Evolutionary conservation across 2,329 filamentous ascomycete species (phyloP).

Genomic region (Byssothecium circinans): DNA sequence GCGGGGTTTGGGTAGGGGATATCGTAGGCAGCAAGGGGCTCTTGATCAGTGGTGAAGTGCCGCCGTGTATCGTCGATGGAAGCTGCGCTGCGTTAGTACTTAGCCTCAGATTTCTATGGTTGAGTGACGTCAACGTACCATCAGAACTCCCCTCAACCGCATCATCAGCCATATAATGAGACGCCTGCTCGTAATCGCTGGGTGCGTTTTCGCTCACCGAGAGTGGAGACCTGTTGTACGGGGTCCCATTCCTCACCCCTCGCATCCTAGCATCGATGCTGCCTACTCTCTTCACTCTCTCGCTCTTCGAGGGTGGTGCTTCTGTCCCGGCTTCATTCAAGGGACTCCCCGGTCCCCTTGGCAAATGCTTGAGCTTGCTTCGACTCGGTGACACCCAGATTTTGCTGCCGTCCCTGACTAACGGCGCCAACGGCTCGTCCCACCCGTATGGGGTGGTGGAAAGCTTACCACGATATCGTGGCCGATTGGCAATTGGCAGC

Average conservation of each 20-base stretch:
- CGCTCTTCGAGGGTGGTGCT: background rate
- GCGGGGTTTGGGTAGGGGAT: no score
- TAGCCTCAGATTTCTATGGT: background rate
- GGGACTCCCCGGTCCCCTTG: background rate
- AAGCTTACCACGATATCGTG: background rate
- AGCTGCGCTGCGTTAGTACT: background rate
- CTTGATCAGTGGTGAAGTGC: no score
- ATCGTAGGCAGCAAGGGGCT: no score
- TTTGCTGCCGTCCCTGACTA: background rate
- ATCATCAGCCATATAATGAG: no score
- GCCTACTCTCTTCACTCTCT: background rate
- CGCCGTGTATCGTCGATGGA: background rate
- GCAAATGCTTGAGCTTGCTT: background rate
- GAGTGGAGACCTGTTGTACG: no score
- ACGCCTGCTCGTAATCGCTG: no score
- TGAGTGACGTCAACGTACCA: background rate
- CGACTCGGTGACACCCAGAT: background rate
- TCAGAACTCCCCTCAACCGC: background rate
- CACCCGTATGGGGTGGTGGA: background rate
- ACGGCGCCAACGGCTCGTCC: background rate
- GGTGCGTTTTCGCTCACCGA: no score
- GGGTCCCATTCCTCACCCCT: no score
- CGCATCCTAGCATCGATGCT: background rate
- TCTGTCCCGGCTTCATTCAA: background rate
- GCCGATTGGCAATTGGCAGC: background rate